Evolutionary conservation across 768 basidiomycete genomes (phyloP), one percentile per base, ranked within the genome.

Genomic region (Boletus barrowsii): DNA sequence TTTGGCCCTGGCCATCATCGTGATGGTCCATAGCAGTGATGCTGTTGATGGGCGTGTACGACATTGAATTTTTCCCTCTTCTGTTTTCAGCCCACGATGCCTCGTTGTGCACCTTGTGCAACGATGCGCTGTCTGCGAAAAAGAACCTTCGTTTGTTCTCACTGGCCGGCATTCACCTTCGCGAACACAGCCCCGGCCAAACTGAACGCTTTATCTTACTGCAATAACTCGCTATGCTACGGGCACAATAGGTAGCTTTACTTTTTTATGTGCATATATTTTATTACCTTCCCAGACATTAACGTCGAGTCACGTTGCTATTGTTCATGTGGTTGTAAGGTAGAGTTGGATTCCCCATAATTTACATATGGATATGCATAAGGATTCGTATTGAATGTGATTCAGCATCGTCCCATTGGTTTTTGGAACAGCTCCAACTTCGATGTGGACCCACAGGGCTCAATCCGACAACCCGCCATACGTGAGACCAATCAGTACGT

Each of bases 261-360:
- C 42, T 53, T 51, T 53, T 49, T 58, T 67, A 60, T 58, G 57
- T 58, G 61, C 52, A 49, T 35, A 52, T 71, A 60, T 59, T 65
- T 69, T 71, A 72, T 70, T 56, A 51, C 62, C 52, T 42, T 57
- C 43, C 37, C 48, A 56, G 57, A 67, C 51, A 44, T 53, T 52
- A 48, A 56, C 45, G 30, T 54, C 50, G 53, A 45, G 45, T 50
- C 58, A 56, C 47, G 45, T 60, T 48, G 24, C 45, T 57, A 48
- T 49, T 58, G 52, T 58, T 60, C 47, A 59, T 62, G 39, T 44
- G 30, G 33, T 55, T 50, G 51, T 62, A 54, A 58, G 43, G 46
- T 54, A 60, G 48, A 37, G 15, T 39, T 50, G 41, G 15, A 29
- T 52, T 51, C 52, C 33, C 32, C 52, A 54, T 58, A 49, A 54